A percentile compares a stretch with the other conserved stretches of the same genome.
These are phyloP conservation scores for Pseudozyma thailandica DNA, from an alignment of 1,284 basidiomycete genomes.

Conservation along the genomic window DNA sequence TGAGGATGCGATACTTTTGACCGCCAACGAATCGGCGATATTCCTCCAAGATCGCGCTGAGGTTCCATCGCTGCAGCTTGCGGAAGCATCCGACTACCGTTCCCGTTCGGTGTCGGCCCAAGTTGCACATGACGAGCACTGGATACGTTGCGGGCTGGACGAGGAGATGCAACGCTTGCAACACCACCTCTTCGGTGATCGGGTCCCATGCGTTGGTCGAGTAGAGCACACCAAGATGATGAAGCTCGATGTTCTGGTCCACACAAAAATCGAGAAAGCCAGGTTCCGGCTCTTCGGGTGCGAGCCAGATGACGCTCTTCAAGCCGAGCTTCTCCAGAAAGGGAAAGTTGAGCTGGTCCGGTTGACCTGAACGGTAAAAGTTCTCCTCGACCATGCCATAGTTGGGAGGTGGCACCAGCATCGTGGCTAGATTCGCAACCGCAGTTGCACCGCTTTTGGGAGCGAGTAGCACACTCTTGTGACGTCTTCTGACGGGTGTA, in stretches of 20 bases:
- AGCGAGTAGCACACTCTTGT: neutral
- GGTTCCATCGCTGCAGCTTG: slow-evolving; percentile 71
- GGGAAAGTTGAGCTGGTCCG: slow-evolving; percentile 72
- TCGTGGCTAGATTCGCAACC: slow-evolving; percentile 13
- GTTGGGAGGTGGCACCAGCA: slow-evolving; percentile 71
- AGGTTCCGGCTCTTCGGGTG: slow-evolving; percentile 71
- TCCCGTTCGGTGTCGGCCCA: slow-evolving; percentile 72
- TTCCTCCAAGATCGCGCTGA: slow-evolving; percentile 72
- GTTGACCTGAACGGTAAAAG: slow-evolving; percentile 72
- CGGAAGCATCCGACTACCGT: slow-evolving; percentile 72
- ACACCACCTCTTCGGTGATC: slow-evolving; percentile 72
- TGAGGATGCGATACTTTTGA: slow-evolving; percentile 71
- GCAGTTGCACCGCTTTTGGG: neutral
- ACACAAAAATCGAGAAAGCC: slow-evolving; percentile 68
- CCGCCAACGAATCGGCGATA: slow-evolving; percentile 71
- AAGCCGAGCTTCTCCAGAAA: slow-evolving; percentile 72
- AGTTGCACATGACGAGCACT: slow-evolving; percentile 72
- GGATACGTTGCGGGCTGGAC: slow-evolving; percentile 71
- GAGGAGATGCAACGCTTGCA: slow-evolving; percentile 71
- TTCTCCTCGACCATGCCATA: slow-evolving; percentile 72
- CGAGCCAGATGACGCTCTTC: slow-evolving; percentile 72
- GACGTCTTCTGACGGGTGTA: neutral
- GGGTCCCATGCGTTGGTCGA: slow-evolving; percentile 69
- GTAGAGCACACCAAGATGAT: slow-evolving; percentile 70
- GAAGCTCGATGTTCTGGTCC: slow-evolving; percentile 66